Conservation (phyloP, 169 alveolate genomes). For the Babesia ovis region DNA sequence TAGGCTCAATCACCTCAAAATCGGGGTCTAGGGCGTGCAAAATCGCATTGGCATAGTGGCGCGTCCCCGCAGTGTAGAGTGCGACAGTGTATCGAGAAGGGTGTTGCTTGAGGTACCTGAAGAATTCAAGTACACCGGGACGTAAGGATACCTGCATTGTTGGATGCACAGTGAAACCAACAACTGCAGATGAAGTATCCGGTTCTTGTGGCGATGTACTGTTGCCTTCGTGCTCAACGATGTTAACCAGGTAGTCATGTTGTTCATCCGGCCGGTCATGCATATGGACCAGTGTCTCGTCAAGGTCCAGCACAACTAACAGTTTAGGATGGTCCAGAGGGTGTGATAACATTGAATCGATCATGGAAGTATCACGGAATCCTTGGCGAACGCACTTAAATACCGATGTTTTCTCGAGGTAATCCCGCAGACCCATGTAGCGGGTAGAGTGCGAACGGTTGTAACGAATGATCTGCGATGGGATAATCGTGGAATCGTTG, state of each 20-base stretch:
- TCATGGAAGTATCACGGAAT: neutral
- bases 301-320: slow-evolving; percentile 40
- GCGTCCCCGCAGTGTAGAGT: slow-evolving; percentile 47
- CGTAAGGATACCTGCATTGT: slow-evolving; percentile 44
- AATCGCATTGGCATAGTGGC: slow-evolving; percentile 44
- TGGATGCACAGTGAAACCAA: slow-evolving; percentile 36
- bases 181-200: neutral
- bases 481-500: neutral
- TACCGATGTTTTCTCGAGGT: slow-evolving; percentile 1
- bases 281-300: slow-evolving; percentile 50
- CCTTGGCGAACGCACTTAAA: slow-evolving; percentile 10
- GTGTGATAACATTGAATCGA: neutral
- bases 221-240: slow-evolving; percentile 25
- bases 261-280: slow-evolving; percentile 35
- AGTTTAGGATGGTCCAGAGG: slow-evolving; percentile 6
- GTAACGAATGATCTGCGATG: slow-evolving; percentile 26
- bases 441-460: neutral
- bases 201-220: neutral
- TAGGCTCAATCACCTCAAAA: slow-evolving; percentile 4
- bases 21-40: slow-evolving; percentile 45
- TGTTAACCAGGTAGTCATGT: slow-evolving; percentile 32
- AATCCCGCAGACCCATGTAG: slow-evolving; percentile 8
- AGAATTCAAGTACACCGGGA: slow-evolving; percentile 41
- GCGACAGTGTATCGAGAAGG: slow-evolving; percentile 25
- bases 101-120: slow-evolving; percentile 12